Base-by-base conservation (phyloP, 805 yeast species). In the Metschnikowia aberdeeniae region DNA sequence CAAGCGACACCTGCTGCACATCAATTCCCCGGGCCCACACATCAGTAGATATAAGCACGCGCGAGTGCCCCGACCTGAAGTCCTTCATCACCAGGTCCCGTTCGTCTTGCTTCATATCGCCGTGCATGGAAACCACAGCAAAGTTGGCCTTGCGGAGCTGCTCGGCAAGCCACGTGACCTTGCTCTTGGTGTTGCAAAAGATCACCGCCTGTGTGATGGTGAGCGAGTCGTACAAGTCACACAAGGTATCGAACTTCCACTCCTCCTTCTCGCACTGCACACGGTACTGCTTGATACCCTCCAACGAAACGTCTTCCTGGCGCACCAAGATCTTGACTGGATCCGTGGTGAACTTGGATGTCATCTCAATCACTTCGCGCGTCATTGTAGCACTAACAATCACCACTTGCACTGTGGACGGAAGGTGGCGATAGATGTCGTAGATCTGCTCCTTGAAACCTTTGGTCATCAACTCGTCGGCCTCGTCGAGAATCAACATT, bases 1-100 rank as follows among this genome's bases (percentile, higher is more conserved):
- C 99, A 56, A 92, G 72, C 10, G 97, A 90, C 40, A 92, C 97
- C 66, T 92, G 98, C 75, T 92, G 99, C 50, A 92, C 98, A 70
- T 92, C 99, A 55, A 92, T 93, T 64, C 99, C 99, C 71, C 99
- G 80, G 41, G 99, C 99, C 84, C 92, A 86, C 60, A 93, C 86
- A 70, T 93, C 99, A 34, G 99, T 93, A 56, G 97, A 85, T 63
- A 93, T 93, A 65, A 93, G 75, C 41, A 93, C 92, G 65, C 99
- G 81, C 44, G 97, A 87, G 55, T 86, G 81, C 49, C 99, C 99
- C 48, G 85, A 76, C 68, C 99, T 79, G 81, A 93, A 93, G 68
- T 90, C 97, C 66, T 82, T 81, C 99, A 93, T 93, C 58, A 93
- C 87, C 59, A 80, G 73, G 69, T 93, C 97, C 72, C 99, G 80